These are phyloP conservation scores for Pyrenophora tritici-repentis DNA, from an alignment of 2,329 filamentous ascomycete species.

Conservation along the genomic window DNA sequence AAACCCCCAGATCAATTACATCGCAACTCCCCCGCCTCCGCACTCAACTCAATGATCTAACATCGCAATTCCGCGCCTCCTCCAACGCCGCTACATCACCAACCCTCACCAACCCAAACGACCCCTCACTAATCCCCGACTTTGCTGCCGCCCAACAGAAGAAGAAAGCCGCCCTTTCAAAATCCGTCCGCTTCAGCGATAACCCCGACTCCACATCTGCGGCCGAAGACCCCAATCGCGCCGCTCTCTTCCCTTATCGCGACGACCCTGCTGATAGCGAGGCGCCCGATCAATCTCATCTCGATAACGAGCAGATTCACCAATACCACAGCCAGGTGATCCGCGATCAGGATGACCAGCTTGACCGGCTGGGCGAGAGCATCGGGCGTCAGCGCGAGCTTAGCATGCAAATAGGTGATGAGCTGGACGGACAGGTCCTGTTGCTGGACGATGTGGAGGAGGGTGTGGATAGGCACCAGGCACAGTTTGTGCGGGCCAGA, in stretches of 20 bases:
- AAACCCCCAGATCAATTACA: slow-evolving; percentile 35
- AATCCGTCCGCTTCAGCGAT: slow-evolving; percentile 88
- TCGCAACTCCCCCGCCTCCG: slow-evolving; percentile 70
- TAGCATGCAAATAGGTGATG: slow-evolving; percentile 93
- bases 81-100: slow-evolving; percentile 52
- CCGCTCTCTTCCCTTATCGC: slow-evolving; percentile 70
- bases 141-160: slow-evolving; percentile 45
- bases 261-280: slow-evolving; percentile 64
- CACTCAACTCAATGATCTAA: slow-evolving; percentile 76
- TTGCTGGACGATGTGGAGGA: slow-evolving; percentile 89
- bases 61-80: slow-evolving; percentile 70
- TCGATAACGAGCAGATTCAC: slow-evolving; percentile 86
- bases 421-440: slow-evolving; percentile 87
- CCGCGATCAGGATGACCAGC: slow-evolving; percentile 87
- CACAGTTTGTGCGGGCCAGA: slow-evolving; percentile 74
- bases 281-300: slow-evolving; percentile 57
- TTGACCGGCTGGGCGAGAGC: slow-evolving; percentile 84
- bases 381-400: slow-evolving; percentile 90
- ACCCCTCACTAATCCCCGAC: slow-evolving; percentile 45
- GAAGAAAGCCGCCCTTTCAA: slow-evolving; percentile 53
- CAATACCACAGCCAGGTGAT: slow-evolving; percentile 80
- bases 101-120: slow-evolving; percentile 52
- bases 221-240: slow-evolving; percentile 55
- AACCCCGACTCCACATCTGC: slow-evolving; percentile 38
- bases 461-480: slow-evolving; percentile 79